Evolutionary conservation across 805 yeast genomes (phyloP).

Genomic region (Starmerella tilneyi): DNA sequence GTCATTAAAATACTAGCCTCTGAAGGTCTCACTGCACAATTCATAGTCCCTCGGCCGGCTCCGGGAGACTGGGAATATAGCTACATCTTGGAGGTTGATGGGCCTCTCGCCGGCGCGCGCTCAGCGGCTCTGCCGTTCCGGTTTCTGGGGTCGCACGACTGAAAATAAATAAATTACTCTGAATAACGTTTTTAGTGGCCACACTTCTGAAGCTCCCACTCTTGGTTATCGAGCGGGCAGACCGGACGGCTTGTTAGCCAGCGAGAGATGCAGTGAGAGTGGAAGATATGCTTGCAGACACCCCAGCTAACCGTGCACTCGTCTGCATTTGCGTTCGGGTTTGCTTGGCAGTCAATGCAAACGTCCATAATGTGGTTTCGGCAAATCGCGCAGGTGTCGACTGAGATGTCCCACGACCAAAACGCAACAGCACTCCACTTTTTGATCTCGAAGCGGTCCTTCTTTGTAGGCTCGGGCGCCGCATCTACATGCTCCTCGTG

Average conservation of each 20-base stretch:
- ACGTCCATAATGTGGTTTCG: slow-evolving; percentile 97
- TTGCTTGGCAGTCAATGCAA: slow-evolving; percentile 89
- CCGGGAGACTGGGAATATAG: slow-evolving; percentile 1
- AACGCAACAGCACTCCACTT: slow-evolving; percentile 99
- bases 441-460: slow-evolving; percentile 66
- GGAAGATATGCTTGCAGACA: slow-evolving; percentile 95
- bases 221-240: slow-evolving; percentile 91
- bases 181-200: slow-evolving; percentile 40
- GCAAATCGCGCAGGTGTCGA: slow-evolving; percentile 96
- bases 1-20: neutral
- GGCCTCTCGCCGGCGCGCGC: neutral
- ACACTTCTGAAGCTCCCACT: slow-evolving; percentile 70
- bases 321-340: slow-evolving; percentile 50
- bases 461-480: slow-evolving; percentile 8
- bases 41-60: slow-evolving; percentile 7
- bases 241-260: slow-evolving; percentile 94
- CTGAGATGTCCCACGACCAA: slow-evolving; percentile 97
- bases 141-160: neutral
- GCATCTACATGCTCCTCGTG: neutral
- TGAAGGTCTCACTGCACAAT: neutral
- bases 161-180: neutral
- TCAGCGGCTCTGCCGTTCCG: neutral
- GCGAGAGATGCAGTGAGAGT: slow-evolving; percentile 87
- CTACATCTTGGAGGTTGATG: neutral
- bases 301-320: slow-evolving; percentile 98